phyloP scores from a whole-genome alignment of 441 rosid genomes.

The Erodium chrysanthum region DNA sequence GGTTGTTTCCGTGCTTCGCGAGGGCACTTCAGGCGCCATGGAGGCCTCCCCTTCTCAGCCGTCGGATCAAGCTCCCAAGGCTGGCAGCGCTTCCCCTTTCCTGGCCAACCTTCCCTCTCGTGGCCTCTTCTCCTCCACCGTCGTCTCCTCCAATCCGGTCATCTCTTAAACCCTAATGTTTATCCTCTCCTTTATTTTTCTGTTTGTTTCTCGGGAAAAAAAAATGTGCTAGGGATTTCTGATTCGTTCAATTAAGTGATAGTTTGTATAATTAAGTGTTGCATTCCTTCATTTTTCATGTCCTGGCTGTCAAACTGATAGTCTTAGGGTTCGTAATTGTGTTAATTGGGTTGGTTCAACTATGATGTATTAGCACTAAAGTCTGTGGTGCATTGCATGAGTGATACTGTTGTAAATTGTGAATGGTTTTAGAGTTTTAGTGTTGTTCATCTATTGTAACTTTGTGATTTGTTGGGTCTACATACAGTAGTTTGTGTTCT shows the following conservation, averaged over 20 bases:
- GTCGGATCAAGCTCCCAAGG: conserved; percentile 28
- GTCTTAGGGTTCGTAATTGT: not conserved
- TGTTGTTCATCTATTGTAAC: not conserved
- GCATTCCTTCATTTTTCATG: not conserved
- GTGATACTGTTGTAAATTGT: not conserved
- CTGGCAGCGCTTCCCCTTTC: conserved; percentile 36
- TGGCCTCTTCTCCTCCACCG: conserved; percentile 64
- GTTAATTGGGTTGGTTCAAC: not conserved
- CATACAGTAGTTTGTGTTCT: not conserved
- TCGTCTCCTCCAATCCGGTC: conserved; percentile 68
- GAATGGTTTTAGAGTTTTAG: not conserved
- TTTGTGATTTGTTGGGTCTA: not conserved
- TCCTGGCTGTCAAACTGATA: not conserved
- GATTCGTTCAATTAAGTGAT: not conserved
- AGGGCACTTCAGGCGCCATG: conserved; percentile 39
- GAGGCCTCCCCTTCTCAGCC: conserved; percentile 42
- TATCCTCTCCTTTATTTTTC: not conserved
- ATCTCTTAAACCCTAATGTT: conserved; percentile 10
- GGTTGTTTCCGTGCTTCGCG: conserved; percentile 11
- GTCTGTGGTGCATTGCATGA: not conserved
- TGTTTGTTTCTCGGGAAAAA: conserved; percentile 12
- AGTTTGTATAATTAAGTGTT: not conserved
- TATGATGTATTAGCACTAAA: not conserved
- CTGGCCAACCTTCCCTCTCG: conserved; percentile 80
- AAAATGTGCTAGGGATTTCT: not conserved